These are phyloP conservation scores for Saccharum officinarum DNA, from an alignment of 176 grass and related monocot species.

Conservation along the genomic window DNA sequence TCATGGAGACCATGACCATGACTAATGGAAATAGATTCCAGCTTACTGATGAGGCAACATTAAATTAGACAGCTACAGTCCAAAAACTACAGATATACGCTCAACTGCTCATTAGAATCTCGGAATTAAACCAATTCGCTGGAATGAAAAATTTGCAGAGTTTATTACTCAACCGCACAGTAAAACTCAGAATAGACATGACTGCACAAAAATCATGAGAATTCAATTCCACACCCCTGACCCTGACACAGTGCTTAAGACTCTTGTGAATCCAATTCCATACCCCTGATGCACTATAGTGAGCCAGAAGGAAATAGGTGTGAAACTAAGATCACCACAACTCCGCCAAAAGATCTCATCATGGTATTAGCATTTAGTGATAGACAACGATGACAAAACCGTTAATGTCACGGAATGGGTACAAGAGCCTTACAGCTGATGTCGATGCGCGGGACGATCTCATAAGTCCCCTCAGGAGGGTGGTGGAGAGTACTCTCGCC, in stretches of 20 bases:
- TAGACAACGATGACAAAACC: neutral
- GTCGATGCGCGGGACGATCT: constrained; percentile 33
- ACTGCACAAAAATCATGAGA: neutral
- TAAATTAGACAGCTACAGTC: neutral
- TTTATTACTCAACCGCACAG: neutral
- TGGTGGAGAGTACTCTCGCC: constrained; percentile 42
- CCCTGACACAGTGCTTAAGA: neutral
- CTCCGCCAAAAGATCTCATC: neutral
- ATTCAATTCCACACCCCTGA: neutral
- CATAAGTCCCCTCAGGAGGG: constrained; percentile 41
- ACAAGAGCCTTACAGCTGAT: constrained; percentile 23
- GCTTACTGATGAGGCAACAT: neutral
- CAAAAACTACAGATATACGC: neutral
- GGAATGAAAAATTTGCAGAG: neutral
- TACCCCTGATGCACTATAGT: neutral
- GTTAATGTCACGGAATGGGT: neutral
- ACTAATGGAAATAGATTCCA: neutral
- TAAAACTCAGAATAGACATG: neutral
- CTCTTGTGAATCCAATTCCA: neutral
- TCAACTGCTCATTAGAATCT: neutral
- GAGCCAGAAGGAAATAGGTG: neutral
- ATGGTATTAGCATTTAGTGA: neutral
- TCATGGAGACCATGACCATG: neutral
- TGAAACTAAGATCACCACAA: neutral
- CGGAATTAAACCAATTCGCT: neutral